Conservation (phyloP, 1,284 basidiomycete genomes). For the Sporisorium exsertum region DNA sequence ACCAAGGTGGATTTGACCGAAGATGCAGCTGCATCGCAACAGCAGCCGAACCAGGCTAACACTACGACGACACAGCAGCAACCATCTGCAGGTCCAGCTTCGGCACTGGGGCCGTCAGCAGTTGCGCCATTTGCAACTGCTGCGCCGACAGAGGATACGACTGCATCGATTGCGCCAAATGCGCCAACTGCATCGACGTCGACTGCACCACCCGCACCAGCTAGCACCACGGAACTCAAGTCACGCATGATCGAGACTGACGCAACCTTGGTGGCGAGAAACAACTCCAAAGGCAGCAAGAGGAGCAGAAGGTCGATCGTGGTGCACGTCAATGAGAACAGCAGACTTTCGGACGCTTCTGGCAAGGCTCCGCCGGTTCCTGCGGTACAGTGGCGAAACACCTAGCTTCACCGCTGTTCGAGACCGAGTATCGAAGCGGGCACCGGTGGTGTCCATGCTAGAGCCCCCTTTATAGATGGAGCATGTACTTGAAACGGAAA, state of each 20-base stretch:
- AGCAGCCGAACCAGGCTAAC: neutral
- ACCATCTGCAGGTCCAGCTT: neutral
- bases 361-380: slow-evolving; percentile 30
- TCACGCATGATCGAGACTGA: slow-evolving; percentile 37
- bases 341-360: slow-evolving; percentile 17
- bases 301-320: slow-evolving; percentile 24
- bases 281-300: slow-evolving; percentile 38
- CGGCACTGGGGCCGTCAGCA: neutral
- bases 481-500: neutral
- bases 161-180: neutral
- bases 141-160: neutral
- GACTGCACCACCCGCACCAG: neutral
- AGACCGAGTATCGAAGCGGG: neutral
- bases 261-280: slow-evolving; percentile 23
- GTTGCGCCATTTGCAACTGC: neutral
- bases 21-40: slow-evolving; percentile 1
- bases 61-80: slow-evolving; percentile 5
- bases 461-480: neutral
- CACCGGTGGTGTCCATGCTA: neutral
- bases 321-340: slow-evolving; percentile 34
- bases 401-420: neutral
- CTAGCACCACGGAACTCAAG: neutral
- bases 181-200: neutral
- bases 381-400: slow-evolving; percentile 36
- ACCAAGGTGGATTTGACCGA: slow-evolving; percentile 33